A percentile compares a stretch with the other conserved stretches of the same genome.
Conservation (phyloP, 2,329 filamentous ascomycete genomes). For the Tetracladium maxilliforme region DNA sequence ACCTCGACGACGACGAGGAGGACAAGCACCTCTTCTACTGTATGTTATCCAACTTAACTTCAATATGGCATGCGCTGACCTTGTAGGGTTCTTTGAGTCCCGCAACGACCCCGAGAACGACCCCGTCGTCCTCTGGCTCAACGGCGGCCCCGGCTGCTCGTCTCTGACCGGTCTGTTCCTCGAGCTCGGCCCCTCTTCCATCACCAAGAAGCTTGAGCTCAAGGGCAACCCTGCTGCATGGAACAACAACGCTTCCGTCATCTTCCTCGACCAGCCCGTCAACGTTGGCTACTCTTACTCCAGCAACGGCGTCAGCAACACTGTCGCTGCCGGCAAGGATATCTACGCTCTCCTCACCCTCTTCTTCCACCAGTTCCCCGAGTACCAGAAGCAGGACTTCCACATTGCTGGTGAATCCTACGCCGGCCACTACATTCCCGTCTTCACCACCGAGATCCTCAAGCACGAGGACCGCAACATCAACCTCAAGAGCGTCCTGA, state of each 20-base stretch:
- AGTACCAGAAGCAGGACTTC: slow-evolving; percentile 5
- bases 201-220: slow-evolving; percentile 20
- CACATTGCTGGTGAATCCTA: slow-evolving; percentile 19
- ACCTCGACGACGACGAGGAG: slow-evolving; percentile 36
- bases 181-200: slow-evolving; percentile 27
- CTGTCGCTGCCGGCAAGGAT: slow-evolving; percentile 8
- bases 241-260: slow-evolving; percentile 21
- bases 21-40: slow-evolving; percentile 1
- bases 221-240: slow-evolving; percentile 20
- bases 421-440: slow-evolving; percentile 24
- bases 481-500: slow-evolving; percentile 28
- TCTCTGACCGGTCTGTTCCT: slow-evolving; percentile 24
- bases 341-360: slow-evolving; percentile 10
- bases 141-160: slow-evolving; percentile 23
- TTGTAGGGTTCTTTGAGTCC: slow-evolving; percentile 18
- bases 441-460: slow-evolving; percentile 22
- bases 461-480: slow-evolving; percentile 21
- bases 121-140: slow-evolving; percentile 20
- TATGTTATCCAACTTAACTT: neutral
- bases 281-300: slow-evolving; percentile 22
- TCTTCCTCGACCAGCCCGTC: slow-evolving; percentile 21
- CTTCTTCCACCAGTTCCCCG: slow-evolving; percentile 9
- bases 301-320: slow-evolving; percentile 6
- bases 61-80: neutral
- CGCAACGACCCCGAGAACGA: slow-evolving; percentile 14